Conservation (phyloP, 2,329 filamentous ascomycete species). For the Ceratocystis smalleyi region DNA sequence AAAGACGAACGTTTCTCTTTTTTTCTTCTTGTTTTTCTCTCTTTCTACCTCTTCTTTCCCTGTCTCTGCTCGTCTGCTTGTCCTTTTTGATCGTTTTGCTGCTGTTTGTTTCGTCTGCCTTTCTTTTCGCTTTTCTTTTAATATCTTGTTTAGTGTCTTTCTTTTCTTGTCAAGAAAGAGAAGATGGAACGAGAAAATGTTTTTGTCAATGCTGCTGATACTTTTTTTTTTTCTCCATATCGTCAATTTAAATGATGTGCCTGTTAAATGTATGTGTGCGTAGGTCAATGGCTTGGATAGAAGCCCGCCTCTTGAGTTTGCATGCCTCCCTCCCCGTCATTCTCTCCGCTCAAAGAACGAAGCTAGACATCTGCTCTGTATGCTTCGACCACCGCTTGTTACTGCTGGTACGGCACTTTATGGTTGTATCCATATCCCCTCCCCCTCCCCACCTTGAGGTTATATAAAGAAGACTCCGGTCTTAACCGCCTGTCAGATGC, state of each 20-base stretch:
- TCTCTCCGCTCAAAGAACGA: too few relatives aligned
- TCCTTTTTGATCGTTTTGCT: slow-evolving; percentile 4
- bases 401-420: too few relatives aligned
- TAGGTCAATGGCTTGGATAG: background rate
- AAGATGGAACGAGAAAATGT: slow-evolving; percentile 1
- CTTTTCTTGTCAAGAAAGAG: background rate
- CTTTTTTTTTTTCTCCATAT: background rate
- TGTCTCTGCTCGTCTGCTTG: background rate
- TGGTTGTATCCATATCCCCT: too few relatives aligned
- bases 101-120: slow-evolving; percentile 6
- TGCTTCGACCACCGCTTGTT: too few relatives aligned
- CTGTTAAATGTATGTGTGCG: background rate
- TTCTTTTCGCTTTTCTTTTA: background rate
- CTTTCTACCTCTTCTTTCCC: slow-evolving; percentile 12
- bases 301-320: background rate
- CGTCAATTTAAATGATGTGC: background rate
- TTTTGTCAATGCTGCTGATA: background rate
- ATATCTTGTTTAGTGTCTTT: slow-evolving; percentile 1
- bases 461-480: too few relatives aligned
- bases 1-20: slow-evolving; percentile 14
- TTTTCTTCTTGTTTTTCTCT: slow-evolving; percentile 4
- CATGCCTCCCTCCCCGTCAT: background rate
- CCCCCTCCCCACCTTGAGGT: too few relatives aligned
- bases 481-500: too few relatives aligned
- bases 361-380: too few relatives aligned